phyloP scores from a whole-genome alignment of 192 early-diverging fungal species.

The Backusella liffmaniae region DNA sequence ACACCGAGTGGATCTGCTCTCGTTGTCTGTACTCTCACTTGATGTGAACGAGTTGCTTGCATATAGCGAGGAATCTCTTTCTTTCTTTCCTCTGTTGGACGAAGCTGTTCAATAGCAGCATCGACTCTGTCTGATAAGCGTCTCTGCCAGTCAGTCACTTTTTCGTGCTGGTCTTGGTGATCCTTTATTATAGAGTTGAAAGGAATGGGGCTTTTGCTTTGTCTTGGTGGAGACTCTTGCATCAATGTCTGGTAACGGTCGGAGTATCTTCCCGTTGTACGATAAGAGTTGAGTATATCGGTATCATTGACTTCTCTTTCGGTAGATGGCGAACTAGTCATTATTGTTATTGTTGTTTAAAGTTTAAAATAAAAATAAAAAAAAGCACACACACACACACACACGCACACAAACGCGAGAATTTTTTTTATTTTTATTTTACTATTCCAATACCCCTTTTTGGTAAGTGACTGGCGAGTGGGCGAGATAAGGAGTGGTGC shows the following conservation, averaged over 20 bases:
- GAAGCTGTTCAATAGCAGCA: not conserved
- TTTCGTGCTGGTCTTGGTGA: not conserved
- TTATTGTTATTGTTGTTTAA: not conserved
- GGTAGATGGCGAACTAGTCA: slow-evolving; percentile 3
- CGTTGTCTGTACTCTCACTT: not conserved
- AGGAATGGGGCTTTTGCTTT: not conserved
- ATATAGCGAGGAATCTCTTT: slow-evolving; percentile 1
- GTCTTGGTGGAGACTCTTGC: not conserved
- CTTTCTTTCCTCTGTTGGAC: not conserved
- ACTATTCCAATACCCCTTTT: not conserved
- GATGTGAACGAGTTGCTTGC: not conserved
- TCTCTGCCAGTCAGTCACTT: not conserved
- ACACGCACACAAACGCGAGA: not conserved
- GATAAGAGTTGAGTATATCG: not conserved
- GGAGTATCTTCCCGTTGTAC: not conserved
- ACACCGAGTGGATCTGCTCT: not conserved
- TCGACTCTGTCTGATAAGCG: not conserved
- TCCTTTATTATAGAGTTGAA: not conserved
- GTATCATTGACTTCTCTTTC: not conserved
- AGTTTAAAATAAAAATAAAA: not conserved
- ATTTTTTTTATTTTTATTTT: not conserved
- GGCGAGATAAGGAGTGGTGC: not conserved
- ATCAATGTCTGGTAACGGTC: not conserved
- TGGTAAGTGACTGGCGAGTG: not conserved
- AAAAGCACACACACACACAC: not conserved